Base-by-base conservation (phyloP, 176 grass and related monocot species). In the Bonia amplexicaulis region DNA sequence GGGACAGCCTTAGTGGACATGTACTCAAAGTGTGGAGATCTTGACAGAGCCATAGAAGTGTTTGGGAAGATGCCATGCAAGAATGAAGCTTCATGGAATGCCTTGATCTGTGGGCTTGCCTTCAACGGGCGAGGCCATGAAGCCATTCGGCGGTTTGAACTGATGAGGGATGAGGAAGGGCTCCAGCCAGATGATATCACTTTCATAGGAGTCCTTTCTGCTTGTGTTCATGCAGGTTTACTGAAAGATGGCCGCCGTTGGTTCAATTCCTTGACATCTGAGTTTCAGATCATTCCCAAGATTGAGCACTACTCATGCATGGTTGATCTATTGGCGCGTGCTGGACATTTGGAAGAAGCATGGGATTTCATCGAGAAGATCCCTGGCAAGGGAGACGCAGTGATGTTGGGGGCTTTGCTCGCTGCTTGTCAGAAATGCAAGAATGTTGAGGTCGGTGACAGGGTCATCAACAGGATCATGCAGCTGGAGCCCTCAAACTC, bases 221-320 rank as follows among this genome's bases (percentile, higher is more conserved):
- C 95, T 3, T 98, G 95, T 76, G 95, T 93, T 51, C 95, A 98
- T 83, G 68, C 85, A 16, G 93, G 95, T 35, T 47, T 98, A 57
- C 80, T 98, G 17, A 52, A 92, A 67, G 86, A 95, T 76, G 93
- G 91, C 0, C 91, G 83, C 16, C 69, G 2, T 4, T 92, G 89
- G 89, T 98, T 98, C 80, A 47, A 79, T 78, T 78, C 83, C 29
- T 88, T 98, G 80, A 82, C 78, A 71, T 65, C 84, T 2, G 55
- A 79, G 49, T 98, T 95, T 81, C 73, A 78, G 49, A 79, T 95
- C 53, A 42, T 80, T 87, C 91, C 91, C 12, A 90, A 85, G 82
- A 82, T 93, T 7, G 93, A 98, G 85, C 95, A 98, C 77, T 93
- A 92, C 64, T 92, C 95, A 16, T 95, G 92, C 79, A 98, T 95